Base-by-base conservation (phyloP, 768 basidiomycete genomes). In the Paxillus ammoniavirescens region DNA sequence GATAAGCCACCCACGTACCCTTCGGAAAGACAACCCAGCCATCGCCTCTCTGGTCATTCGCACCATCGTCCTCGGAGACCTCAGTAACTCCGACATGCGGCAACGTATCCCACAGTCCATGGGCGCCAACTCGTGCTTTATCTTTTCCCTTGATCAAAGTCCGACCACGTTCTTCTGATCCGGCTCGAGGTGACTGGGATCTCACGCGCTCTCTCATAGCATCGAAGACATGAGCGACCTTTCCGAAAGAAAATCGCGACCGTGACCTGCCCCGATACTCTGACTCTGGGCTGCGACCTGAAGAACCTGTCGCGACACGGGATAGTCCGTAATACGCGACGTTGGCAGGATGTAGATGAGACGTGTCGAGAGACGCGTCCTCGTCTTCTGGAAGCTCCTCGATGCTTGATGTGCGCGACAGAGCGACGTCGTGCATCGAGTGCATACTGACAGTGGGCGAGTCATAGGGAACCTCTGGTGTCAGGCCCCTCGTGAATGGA, bases 21-120 rank as follows among this genome's bases (percentile, higher is more conserved):
- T 89, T 85, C 61, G 86, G 83, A 69, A 96, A 96, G 68, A 95
- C 87, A 65, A 87, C 87, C 92, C 93, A 98, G 5, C 79, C 77
- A 47, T 79, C 72, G 12, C 74, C 75, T 4, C 30, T 75, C 73
- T 50, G 76, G 68, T 43, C 62, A 68, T 48, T 57, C 43, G 17
- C 51, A 40, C 28, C 58, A 17, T 53, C 58, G 46, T 49, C 53
- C 61, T 30, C 47, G 53, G 52, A 35, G 37, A 23, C 15, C 36
- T 61, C 78, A 4, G 76, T 67, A 30, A 77, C 64, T 40, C 71
- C 47, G 12, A 53, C 68, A 54, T 66, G 64, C 52, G 65, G 65
- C 56, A 56, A 26, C 12, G 17, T 55, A 35, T 18, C 61, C 41
- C 14, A 30, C 35, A 41, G 30, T 7, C 28, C 52, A 36, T 50